Evolutionary conservation across 2,329 filamentous ascomycete species (phyloP).

Genomic region (Peltaster fructicola): DNA sequence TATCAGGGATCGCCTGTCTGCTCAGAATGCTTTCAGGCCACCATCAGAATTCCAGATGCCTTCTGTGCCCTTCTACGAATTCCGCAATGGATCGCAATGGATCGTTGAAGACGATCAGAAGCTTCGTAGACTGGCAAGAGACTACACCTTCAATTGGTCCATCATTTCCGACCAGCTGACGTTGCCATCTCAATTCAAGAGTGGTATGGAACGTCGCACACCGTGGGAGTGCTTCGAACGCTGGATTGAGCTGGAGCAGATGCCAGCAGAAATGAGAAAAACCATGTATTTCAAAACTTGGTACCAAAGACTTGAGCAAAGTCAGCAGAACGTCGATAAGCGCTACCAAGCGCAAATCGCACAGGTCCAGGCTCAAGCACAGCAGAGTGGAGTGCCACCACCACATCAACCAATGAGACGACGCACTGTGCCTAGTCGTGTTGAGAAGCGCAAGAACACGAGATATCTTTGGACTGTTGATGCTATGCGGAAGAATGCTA

Average conservation of each 20-base stretch:
- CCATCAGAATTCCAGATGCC: slow-evolving; percentile 89
- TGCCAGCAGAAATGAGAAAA: slow-evolving; percentile 86
- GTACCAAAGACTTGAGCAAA: slow-evolving; percentile 43
- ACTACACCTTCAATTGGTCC: slow-evolving; percentile 96
- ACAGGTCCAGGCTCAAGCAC: slow-evolving; percentile 31
- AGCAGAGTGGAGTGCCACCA: slow-evolving; percentile 17
- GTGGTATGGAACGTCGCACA: slow-evolving; percentile 73
- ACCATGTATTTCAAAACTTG: slow-evolving; percentile 83
- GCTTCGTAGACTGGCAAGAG: slow-evolving; percentile 64
- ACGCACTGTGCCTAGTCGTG: slow-evolving; percentile 61
- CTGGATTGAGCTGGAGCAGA: slow-evolving; percentile 80
- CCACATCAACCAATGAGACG: slow-evolving; percentile 42
- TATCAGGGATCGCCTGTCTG: slow-evolving; percentile 76
- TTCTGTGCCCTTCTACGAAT: slow-evolving; percentile 76
- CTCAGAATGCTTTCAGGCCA: slow-evolving; percentile 80
- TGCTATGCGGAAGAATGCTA: slow-evolving; percentile 85
- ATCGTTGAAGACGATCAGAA: slow-evolving; percentile 80
- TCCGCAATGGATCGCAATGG: slow-evolving; percentile 77
- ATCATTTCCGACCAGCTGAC: slow-evolving; percentile 70
- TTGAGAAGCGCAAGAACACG: slow-evolving; percentile 72
- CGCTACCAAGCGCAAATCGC: slow-evolving; percentile 41
- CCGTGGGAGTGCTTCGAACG: slow-evolving; percentile 98
- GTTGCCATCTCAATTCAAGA: slow-evolving; percentile 58
- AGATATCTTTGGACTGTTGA: slow-evolving; percentile 81
- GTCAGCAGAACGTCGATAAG: slow-evolving; percentile 40